These are phyloP conservation scores for Vitis cinerea DNA, from an alignment of 164 flowering plant species.

Conservation along the genomic window DNA sequence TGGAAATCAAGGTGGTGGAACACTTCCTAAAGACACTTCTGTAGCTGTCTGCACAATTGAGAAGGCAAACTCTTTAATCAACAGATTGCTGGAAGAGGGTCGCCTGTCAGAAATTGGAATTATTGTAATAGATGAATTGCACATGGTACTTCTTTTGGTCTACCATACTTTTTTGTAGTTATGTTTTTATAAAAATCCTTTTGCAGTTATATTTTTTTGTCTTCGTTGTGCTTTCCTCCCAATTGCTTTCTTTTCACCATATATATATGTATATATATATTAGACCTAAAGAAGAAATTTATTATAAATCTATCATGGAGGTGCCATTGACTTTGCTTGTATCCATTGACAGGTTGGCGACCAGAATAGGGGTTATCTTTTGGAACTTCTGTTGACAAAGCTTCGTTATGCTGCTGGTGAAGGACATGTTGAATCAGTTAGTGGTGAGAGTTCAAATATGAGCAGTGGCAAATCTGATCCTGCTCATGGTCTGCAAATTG, in stretches of 20 bases:
- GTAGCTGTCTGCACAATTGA: conserved; percentile 98
- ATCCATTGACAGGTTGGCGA: conserved; percentile 79
- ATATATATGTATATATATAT: neutral
- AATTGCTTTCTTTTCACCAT: neutral
- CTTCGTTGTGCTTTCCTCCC: neutral
- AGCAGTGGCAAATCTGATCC: conserved; percentile 77
- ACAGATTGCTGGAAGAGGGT: conserved; percentile 93
- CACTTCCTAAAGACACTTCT: conserved; percentile 92
- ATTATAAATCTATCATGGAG: neutral
- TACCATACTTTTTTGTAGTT: neutral
- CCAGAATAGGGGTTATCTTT: conserved; percentile 83
- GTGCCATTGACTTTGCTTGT: conserved; percentile 6
- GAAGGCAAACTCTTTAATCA: conserved; percentile 89
- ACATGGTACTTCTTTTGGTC: conserved; percentile 64
- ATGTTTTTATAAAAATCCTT: neutral
- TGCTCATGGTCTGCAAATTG: conserved; percentile 84
- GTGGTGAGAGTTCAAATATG: conserved; percentile 82
- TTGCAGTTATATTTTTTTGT: neutral
- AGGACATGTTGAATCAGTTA: conserved; percentile 64
- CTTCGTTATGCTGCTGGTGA: conserved; percentile 97
- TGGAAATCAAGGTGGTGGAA: conserved; percentile 94
- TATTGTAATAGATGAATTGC: conserved; percentile 94
- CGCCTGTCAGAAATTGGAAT: conserved; percentile 94
- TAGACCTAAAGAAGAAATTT: no score
- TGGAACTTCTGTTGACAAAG: conserved; percentile 94